Conservation (phyloP, 306 rosid genomes). For the Vigna angularis region DNA sequence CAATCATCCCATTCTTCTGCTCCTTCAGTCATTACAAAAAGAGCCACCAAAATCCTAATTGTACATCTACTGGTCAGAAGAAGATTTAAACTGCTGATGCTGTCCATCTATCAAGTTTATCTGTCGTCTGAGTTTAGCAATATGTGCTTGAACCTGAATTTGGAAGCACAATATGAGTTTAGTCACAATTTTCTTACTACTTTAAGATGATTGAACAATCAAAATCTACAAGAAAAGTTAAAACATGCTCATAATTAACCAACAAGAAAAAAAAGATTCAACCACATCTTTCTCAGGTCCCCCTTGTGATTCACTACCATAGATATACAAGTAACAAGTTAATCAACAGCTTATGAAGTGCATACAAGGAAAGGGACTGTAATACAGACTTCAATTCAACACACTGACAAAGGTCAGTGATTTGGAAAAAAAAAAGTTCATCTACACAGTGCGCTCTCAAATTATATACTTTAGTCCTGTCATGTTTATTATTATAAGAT, state of each 20-base stretch:
- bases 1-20: slow-evolving; percentile 25
- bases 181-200: slow-evolving; percentile 25
- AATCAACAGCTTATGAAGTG: slow-evolving; percentile 11
- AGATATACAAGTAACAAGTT: slow-evolving; percentile 3
- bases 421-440: slow-evolving; percentile 32
- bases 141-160: slow-evolving; percentile 74
- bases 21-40: slow-evolving; percentile 24
- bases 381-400: slow-evolving; percentile 22
- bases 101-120: slow-evolving; percentile 63
- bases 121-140: slow-evolving; percentile 69
- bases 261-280: slow-evolving; percentile 19
- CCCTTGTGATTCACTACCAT: slow-evolving; percentile 25
- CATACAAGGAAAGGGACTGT: slow-evolving; percentile 22
- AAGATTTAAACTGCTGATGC: slow-evolving; percentile 59
- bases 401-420: slow-evolving; percentile 7
- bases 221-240: slow-evolving; percentile 30
- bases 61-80: slow-evolving; percentile 58
- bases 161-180: slow-evolving; percentile 14
- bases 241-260: slow-evolving; percentile 13
- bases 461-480: slow-evolving; percentile 1
- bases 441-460: slow-evolving; percentile 10
- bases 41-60: slow-evolving; percentile 36
- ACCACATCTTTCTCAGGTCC: neutral
- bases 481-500: slow-evolving; percentile 26
- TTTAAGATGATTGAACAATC: neutral